phyloP scores from a whole-genome alignment of 2,329 filamentous ascomycete genomes.

The Calonectria hongkongensis region DNA sequence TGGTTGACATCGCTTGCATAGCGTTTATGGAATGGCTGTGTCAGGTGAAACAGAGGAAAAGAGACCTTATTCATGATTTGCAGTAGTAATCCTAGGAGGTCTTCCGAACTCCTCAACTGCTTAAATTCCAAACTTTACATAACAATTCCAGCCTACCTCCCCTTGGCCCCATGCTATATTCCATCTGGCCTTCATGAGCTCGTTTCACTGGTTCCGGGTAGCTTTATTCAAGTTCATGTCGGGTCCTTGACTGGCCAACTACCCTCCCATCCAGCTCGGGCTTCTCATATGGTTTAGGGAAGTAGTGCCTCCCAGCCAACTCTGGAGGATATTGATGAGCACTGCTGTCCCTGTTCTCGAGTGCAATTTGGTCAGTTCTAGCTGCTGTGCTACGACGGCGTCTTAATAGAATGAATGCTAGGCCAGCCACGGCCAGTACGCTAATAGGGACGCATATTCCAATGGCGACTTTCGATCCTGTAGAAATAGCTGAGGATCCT shows the following conservation, averaged over 20 bases:
- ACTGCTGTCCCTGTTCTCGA: not conserved
- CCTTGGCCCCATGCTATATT: no score
- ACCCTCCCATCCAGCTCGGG: not conserved
- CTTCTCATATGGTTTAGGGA: not conserved
- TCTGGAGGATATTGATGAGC: not conserved
- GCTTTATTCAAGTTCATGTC: slow-evolving; percentile 8
- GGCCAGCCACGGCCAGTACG: not conserved
- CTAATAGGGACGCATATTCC: not conserved
- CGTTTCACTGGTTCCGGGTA: not conserved
- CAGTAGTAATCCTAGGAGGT: not conserved
- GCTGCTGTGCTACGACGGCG: not conserved
- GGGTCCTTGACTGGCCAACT: not conserved
- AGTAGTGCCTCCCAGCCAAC: not conserved
- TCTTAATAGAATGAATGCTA: not conserved
- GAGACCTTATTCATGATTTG: not conserved
- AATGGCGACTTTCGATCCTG: not conserved
- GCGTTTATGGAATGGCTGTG: not conserved
- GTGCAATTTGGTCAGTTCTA: not conserved
- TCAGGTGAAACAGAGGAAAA: not conserved
- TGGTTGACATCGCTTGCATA: no score
- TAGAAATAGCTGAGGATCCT: not conserved
- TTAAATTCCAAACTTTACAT: not conserved
- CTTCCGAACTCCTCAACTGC: not conserved
- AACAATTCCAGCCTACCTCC: no score
- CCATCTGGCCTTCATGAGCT: no score